Percentiles rank a stretch among this genome's conserved stretches.
phyloP scores from a whole-genome alignment of 768 basidiomycete species.

The Mycena vulgaris region DNA sequence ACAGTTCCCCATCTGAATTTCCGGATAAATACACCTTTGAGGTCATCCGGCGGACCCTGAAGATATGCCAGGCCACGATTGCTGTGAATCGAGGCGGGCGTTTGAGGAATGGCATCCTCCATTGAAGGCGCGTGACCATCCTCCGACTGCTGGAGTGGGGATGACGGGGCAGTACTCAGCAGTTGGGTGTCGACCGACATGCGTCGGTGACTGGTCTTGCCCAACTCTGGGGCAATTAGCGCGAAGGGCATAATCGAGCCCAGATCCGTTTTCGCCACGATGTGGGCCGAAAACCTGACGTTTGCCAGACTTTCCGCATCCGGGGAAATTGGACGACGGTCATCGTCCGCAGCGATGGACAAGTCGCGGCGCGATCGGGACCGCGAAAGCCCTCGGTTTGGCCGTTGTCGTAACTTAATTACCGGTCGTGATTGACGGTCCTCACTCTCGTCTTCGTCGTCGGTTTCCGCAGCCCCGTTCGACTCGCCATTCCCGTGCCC shows the following conservation, averaged over 20 bases:
- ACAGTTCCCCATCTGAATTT: conserved; percentile 92
- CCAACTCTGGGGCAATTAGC: conserved; percentile 80
- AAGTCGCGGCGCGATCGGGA: conserved; percentile 84
- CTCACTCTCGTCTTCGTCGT: conserved; percentile 62
- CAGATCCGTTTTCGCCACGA: conserved; percentile 74
- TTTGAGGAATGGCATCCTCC: conserved; percentile 50
- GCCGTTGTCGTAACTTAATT: conserved; percentile 78
- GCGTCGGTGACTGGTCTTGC: conserved; percentile 58
- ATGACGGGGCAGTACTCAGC: conserved; percentile 47
- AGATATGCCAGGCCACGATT: conserved; percentile 58
- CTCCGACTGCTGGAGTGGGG: conserved; percentile 58
- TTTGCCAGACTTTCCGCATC: conserved; percentile 82
- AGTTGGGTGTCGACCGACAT: conserved; percentile 49
- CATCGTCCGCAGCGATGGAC: conserved; percentile 70
- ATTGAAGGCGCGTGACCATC: conserved; percentile 56
- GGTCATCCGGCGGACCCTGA: conserved; percentile 73
- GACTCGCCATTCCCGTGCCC: conserved; percentile 38
- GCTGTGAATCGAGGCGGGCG: conserved; percentile 56
- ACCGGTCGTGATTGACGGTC: conserved; percentile 79
- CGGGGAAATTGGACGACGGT: conserved; percentile 69
- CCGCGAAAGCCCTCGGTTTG: conserved; percentile 65
- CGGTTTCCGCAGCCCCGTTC: conserved; percentile 50
- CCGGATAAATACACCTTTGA: conserved; percentile 83
- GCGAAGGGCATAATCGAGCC: conserved; percentile 80
- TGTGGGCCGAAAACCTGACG: conserved; percentile 82